These are phyloP conservation scores for Candida golubevii DNA, from an alignment of 805 yeast genomes.

Conservation along the genomic window DNA sequence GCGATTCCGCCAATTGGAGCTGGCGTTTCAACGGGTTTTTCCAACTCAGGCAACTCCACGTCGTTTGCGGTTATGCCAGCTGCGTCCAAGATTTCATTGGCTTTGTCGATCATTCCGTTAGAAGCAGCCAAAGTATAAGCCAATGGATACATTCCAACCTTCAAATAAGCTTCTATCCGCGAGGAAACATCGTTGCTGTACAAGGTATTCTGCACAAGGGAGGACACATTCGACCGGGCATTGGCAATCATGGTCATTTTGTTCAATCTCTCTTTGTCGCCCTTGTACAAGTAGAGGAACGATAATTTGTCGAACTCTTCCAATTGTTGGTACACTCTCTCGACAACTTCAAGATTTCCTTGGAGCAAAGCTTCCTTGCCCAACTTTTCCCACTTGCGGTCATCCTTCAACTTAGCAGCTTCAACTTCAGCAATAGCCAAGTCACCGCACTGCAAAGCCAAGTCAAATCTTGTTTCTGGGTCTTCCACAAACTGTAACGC, in stretches of 20 bases:
- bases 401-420: conserved; percentile 70
- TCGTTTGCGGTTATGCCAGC: conserved; percentile 62
- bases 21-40: conserved; percentile 41
- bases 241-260: conserved; percentile 91
- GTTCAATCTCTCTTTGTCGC: conserved; percentile 67
- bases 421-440: conserved; percentile 81
- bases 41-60: conserved; percentile 57
- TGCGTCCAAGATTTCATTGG: conserved; percentile 64
- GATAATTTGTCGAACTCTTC: conserved; percentile 85
- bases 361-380: conserved; percentile 84
- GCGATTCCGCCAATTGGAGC: conserved; percentile 43
- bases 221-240: conserved; percentile 73
- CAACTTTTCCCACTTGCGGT: conserved; percentile 72
- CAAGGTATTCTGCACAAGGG: conserved; percentile 78
- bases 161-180: conserved; percentile 68
- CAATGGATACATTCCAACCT: conserved; percentile 78
- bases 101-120: conserved; percentile 73
- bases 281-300: conserved; percentile 80
- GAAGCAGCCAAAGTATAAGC: conserved; percentile 92
- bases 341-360: conserved; percentile 84
- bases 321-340: conserved; percentile 82
- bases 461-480: conserved; percentile 91
- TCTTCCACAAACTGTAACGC: conserved; percentile 97
- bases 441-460: conserved; percentile 92
- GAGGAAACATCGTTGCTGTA: conserved; percentile 71